Base-by-base conservation (phyloP, 164 flowering plant species). In the Magnolia kwangsiensis region DNA sequence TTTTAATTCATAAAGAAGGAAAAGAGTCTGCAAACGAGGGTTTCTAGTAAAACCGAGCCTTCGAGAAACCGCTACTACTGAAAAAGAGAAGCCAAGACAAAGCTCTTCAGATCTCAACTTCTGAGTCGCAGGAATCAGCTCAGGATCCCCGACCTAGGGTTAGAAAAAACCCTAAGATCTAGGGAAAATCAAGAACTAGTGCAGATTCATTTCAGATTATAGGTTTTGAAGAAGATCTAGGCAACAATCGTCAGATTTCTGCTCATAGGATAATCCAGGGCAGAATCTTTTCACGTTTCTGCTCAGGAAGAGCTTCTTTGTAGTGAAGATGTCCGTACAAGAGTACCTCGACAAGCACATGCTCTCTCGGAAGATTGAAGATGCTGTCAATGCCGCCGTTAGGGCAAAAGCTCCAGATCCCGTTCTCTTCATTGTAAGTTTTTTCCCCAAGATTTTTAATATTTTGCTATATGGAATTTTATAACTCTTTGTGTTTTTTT, bases 331-430 rank as follows among this genome's bases (percentile, higher is more conserved):
- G 99, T 94, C 97, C 7, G 99, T 96, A 50, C 99, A 96, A 83
- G 98, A 94, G 74, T 96, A 91, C 76, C 87, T 96, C 59, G 98
- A 96, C 81, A 96, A 91, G 86, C 95, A 96, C 81, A 70, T 83
- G 90, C 98, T 96, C 71, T 91, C 98, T 74, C 94, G 98, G 72
- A 94, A 87, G 79, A 94, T 96, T 79, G 99, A 96, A 79, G 99
- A 94, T 72, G 99, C 98, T 74, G 99, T 96, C 78, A 94, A 96
- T 85, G 99, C 99, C 58, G 99, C 99, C 74, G 99, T 96, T 79
- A 83, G 98, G 83, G 92, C 98, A 18, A 96, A 96, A 78, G 83
- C 97, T 71, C 74, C 89, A 73, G 99, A 96, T 89, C 99, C 99
- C 66, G 95, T 96, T 45, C 90, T 96, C 79, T 94, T 91, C 91